Base-by-base conservation (phyloP, 371 early-diverging fungal genomes). In the Mucor saturninus region DNA sequence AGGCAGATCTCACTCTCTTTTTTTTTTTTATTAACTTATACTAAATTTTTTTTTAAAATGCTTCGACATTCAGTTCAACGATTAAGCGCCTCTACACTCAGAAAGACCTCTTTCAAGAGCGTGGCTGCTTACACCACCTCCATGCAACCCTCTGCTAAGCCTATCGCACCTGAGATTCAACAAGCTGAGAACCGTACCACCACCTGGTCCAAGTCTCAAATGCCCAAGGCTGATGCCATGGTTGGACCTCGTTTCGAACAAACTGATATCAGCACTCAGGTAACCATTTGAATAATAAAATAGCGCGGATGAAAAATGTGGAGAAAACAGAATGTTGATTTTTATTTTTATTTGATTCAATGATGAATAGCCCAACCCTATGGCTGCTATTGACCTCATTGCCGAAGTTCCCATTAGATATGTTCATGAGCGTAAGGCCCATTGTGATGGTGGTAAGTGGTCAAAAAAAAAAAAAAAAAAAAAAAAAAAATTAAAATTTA, bases 371-470 rank as follows among this genome's bases (percentile, higher is more conserved):
- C 97, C 98, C 55, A 87, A 89, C 53, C 91, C 96, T 42, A 79
- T 86, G 77, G 92, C 97, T 38, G 98, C 98, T 57, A 91, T 95
- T 54, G 97, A 96, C 46, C 83, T 98, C 66, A 94, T 98, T 74
- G 86, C 91, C 31, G 87, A 92, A 68, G 93, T 91, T 59, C 96
- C 97, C 28, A 80, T 96, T 62, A 87, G 80, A 57, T 74, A 86
- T 68, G 91, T 95, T 29, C 78, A 84, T 31, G 78, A 85, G 40
- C 91, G 96, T 30, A 73, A 86, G 62, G 93, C 90, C 39, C 79
- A 85, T 61, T 98, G 98, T 73, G 91, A 96, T 72, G 98, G 98
- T 69, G 95, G 93, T 89, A 76, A 62, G 58, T 29, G 13, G 6
- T 8, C 5, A 4, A 15, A 13, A 49, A 7, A 26, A 9, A 49